phyloP scores from a whole-genome alignment of 495 filamentous ascomycete species.

The Clohesyomyces aquaticus region DNA sequence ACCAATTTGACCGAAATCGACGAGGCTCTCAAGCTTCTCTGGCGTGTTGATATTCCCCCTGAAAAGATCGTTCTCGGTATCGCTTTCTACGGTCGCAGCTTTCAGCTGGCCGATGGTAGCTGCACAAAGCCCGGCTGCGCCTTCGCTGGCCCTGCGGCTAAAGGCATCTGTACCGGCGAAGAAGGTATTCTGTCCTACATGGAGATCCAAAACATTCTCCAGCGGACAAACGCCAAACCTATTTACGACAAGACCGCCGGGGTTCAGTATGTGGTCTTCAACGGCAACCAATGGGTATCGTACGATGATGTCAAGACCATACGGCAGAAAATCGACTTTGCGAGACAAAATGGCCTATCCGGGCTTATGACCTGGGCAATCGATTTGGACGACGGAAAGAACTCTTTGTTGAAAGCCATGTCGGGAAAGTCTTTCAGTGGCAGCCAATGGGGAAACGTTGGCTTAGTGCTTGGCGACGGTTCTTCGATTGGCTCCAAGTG shows the following conservation, averaged over 20 bases:
- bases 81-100: slow-evolving; percentile 52
- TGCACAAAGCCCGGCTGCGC: slow-evolving; percentile 45
- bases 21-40: slow-evolving; percentile 47
- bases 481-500: slow-evolving; percentile 3
- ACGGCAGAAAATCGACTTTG: slow-evolving; percentile 49
- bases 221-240: slow-evolving; percentile 12
- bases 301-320: slow-evolving; percentile 54
- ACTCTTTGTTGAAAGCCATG: too few relatives aligned
- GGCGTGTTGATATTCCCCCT: slow-evolving; percentile 47
- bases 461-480: too few relatives aligned
- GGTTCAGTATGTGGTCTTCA: slow-evolving; percentile 51
- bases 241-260: slow-evolving; percentile 41
- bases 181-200: slow-evolving; percentile 47
- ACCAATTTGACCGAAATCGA: slow-evolving; percentile 53
- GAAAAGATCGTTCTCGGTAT: slow-evolving; percentile 51
- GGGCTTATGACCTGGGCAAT: slow-evolving; percentile 47
- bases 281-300: slow-evolving; percentile 54
- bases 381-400: too few relatives aligned
- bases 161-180: slow-evolving; percentile 46
- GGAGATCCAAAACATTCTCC: slow-evolving; percentile 50
- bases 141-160: slow-evolving; percentile 40
- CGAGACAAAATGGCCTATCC: slow-evolving; percentile 43
- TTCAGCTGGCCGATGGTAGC: slow-evolving; percentile 45
- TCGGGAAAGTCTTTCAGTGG: too few relatives aligned
- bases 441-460: too few relatives aligned